Conservation (phyloP, 805 yeast genomes). For the Cyberlindnera euphorbiae region DNA sequence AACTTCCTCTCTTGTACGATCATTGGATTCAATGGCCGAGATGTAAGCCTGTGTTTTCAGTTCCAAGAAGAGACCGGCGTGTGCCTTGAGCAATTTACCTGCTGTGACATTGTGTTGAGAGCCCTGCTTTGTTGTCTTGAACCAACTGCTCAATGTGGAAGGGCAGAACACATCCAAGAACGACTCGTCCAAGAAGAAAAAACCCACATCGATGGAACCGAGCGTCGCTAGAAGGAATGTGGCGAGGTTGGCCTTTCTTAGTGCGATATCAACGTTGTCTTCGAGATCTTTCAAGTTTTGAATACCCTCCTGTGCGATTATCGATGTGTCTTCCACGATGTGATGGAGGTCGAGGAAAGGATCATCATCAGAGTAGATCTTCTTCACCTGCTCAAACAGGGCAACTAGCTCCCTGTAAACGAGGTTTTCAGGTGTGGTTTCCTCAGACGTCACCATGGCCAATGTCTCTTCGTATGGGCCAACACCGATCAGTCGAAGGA, state of each 20-base stretch:
- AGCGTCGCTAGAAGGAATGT: slow-evolving; percentile 84
- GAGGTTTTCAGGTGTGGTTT: slow-evolving; percentile 59
- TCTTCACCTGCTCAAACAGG: slow-evolving; percentile 71
- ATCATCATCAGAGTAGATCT: slow-evolving; percentile 60
- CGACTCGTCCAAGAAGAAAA: slow-evolving; percentile 76
- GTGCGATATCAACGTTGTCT: slow-evolving; percentile 33
- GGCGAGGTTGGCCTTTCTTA: slow-evolving; percentile 82
- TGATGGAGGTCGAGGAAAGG: slow-evolving; percentile 69
- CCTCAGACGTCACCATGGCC: slow-evolving; percentile 61
- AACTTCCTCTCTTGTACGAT: slow-evolving; percentile 58
- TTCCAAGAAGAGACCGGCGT: slow-evolving; percentile 75
- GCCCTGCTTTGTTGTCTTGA: slow-evolving; percentile 5
- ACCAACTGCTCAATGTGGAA: slow-evolving; percentile 33
- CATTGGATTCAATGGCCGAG: slow-evolving; percentile 67
- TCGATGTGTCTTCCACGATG: slow-evolving; percentile 51
- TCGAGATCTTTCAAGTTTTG: slow-evolving; percentile 17
- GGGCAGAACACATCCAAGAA: slow-evolving; percentile 89
- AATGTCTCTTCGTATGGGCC: slow-evolving; percentile 75
- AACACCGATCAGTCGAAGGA: slow-evolving; percentile 64
- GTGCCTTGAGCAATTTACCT: slow-evolving; percentile 70
- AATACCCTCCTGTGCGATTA: slow-evolving; percentile 8
- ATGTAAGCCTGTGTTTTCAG: slow-evolving; percentile 94
- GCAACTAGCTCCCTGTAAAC: slow-evolving; percentile 63
- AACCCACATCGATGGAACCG: slow-evolving; percentile 82
- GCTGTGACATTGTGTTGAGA: slow-evolving; percentile 18